phyloP scores from a whole-genome alignment of 2,329 filamentous ascomycete species.

The Fusarium paranaense region DNA sequence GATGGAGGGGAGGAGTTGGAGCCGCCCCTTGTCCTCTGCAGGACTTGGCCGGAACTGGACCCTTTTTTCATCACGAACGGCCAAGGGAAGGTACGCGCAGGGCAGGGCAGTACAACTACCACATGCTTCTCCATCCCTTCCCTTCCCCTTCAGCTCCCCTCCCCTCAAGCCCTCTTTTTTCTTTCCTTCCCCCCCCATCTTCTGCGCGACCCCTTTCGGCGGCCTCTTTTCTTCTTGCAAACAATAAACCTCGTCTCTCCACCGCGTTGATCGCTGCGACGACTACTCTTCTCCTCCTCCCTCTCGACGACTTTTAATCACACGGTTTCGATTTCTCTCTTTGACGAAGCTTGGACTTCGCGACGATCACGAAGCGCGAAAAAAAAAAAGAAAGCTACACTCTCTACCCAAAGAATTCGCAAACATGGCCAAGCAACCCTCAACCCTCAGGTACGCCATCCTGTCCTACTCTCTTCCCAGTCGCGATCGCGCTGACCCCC shows the following conservation, averaged over 20 bases:
- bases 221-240: not conserved
- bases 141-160: not conserved
- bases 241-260: not conserved
- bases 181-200: not conserved
- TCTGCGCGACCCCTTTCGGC: conserved; percentile 2
- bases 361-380: not conserved
- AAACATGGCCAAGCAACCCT: conserved; percentile 41
- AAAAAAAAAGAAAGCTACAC: not conserved
- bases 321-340: not conserved
- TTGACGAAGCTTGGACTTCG: conserved; percentile 4
- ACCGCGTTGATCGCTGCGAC: conserved; percentile 8
- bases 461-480: not conserved
- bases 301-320: not conserved
- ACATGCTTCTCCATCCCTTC: conserved; percentile 7
- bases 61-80: not conserved
- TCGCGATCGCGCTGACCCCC: conserved; percentile 10
- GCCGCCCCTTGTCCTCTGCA: not conserved
- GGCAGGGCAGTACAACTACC: not conserved
- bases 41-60: not conserved
- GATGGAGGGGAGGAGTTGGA: not conserved
- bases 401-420: not conserved
- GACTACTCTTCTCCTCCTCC: not conserved
- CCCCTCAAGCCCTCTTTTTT: not conserved
- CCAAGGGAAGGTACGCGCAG: not conserved
- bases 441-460: conserved; percentile 35